Percentiles rank a stretch among this genome's conserved stretches.
These are phyloP conservation scores for Aureobasidium subglaciale DNA, from an alignment of 2,329 filamentous ascomycete genomes.

Conservation along the genomic window DNA sequence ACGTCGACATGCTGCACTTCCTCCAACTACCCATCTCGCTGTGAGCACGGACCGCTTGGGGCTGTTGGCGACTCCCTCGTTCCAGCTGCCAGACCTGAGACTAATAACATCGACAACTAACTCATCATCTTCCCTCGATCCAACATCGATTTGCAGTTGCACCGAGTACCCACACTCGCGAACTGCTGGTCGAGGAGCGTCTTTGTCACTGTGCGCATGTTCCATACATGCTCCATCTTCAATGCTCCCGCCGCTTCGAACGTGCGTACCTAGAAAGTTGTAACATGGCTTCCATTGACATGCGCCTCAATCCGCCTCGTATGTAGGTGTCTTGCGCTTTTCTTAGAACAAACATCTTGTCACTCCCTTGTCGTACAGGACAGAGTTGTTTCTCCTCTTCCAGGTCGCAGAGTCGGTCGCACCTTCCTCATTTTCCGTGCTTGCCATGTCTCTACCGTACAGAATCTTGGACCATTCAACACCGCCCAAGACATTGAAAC, in stretches of 20 bases:
- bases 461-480: not conserved
- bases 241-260: not conserved
- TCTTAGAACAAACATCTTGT: not conserved
- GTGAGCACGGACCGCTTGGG: not conserved
- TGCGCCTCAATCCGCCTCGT: conserved; percentile 5
- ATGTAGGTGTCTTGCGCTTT: not conserved
- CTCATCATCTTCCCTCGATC: not conserved
- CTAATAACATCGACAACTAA: not conserved
- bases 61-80: too few relatives aligned
- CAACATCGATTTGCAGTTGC: not conserved
- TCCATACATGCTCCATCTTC: not conserved
- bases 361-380: not conserved
- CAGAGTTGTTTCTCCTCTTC: not conserved
- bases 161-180: not conserved
- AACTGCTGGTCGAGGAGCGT: not conserved
- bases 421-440: not conserved
- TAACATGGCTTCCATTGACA: not conserved
- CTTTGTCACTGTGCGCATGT: not conserved
- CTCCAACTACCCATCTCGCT: too few relatives aligned
- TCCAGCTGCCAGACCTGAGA: not conserved
- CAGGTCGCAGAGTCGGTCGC: not conserved
- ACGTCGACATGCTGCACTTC: too few relatives aligned
- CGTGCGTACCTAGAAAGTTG: not conserved
- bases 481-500: not conserved
- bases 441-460: not conserved